Percentiles rank a stretch among this genome's conserved stretches.
Evolutionary conservation across 306 rosid genomes (phyloP).

Genomic region (Inga leiocalycina): DNA sequence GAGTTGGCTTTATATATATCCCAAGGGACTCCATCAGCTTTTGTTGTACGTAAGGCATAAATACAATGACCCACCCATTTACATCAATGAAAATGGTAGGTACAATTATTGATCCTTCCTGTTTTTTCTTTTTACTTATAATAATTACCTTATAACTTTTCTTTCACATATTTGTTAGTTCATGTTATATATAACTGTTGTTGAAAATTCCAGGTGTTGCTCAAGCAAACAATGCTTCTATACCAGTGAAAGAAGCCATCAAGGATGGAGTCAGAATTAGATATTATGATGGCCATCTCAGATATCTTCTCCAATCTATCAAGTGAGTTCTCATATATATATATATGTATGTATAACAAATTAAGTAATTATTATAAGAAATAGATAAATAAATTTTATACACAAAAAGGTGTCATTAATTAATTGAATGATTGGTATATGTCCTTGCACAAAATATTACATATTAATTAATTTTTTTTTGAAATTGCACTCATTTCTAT

Average conservation of each 20-base stretch:
- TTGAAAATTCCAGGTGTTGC: constrained; percentile 45
- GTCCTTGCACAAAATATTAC: background rate
- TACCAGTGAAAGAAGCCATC: constrained; percentile 41
- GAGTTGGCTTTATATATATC: constrained; percentile 58
- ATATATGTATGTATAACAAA: background rate
- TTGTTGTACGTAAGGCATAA: background rate
- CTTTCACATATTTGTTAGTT: background rate
- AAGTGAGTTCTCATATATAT: constrained; percentile 41
- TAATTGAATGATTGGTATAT: background rate
- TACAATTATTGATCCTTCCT: background rate
- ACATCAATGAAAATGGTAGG: constrained; percentile 67
- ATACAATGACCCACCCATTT: constrained; percentile 23
- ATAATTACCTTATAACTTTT: background rate
- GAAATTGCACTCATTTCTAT: background rate
- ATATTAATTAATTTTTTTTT: background rate
- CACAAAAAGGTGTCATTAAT: background rate
- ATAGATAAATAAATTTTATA: background rate
- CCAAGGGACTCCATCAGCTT: constrained; percentile 46
- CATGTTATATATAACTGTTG: background rate
- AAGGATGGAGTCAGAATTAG: constrained; percentile 51
- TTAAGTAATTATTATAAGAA: background rate
- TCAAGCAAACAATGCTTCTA: constrained; percentile 47
- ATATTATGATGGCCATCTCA: constrained; percentile 54
- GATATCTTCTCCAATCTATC: constrained; percentile 49
- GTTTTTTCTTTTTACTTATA: too few relatives aligned